Percentiles rank a stretch among this genome's conserved stretches.
These are phyloP conservation scores for Millerago galiae DNA, from an alignment of 805 yeast species.

Conservation along the genomic window DNA sequence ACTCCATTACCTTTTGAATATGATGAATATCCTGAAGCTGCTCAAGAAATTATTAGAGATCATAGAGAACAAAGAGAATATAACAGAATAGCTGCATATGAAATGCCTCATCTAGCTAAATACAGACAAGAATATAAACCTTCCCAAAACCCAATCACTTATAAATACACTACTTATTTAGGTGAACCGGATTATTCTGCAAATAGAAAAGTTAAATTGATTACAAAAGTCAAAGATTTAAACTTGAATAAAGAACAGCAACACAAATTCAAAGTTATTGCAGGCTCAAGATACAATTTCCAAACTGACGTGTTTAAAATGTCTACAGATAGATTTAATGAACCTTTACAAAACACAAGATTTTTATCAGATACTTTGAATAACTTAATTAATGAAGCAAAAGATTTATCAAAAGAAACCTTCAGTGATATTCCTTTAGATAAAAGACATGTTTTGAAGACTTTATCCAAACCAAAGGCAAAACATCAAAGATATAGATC, in stretches of 20 bases:
- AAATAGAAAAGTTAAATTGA: slow-evolving; percentile 61
- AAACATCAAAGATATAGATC: slow-evolving; percentile 29
- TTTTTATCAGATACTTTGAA: slow-evolving; percentile 59
- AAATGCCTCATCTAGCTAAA: slow-evolving; percentile 77
- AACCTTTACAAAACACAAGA: slow-evolving; percentile 83
- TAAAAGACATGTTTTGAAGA: slow-evolving; percentile 55
- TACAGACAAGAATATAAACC: slow-evolving; percentile 65
- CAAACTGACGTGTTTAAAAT: slow-evolving; percentile 54
- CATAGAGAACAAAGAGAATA: slow-evolving; percentile 72
- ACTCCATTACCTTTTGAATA: slow-evolving; percentile 39
- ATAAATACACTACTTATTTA: slow-evolving; percentile 65
- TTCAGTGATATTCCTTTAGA: slow-evolving; percentile 80
- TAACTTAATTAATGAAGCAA: slow-evolving; percentile 57
- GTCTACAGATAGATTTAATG: slow-evolving; percentile 57
- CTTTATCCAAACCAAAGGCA: slow-evolving; percentile 32
- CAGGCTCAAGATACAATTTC: slow-evolving; percentile 72
- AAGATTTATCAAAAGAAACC: slow-evolving; percentile 46
- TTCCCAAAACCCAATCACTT: slow-evolving; percentile 45
- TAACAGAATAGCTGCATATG: slow-evolving; percentile 84
- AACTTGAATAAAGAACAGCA: slow-evolving; percentile 43
- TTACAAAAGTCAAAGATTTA: slow-evolving; percentile 47
- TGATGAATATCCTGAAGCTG: slow-evolving; percentile 63
- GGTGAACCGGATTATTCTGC: slow-evolving; percentile 57
- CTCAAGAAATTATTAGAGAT: slow-evolving; percentile 64
- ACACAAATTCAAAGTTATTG: slow-evolving; percentile 73